A percentile compares a stretch with the other conserved stretches of the same genome.
phyloP scores from a whole-genome alignment of 139 green algal genomes.

The Coelastrella sp. region DNA sequence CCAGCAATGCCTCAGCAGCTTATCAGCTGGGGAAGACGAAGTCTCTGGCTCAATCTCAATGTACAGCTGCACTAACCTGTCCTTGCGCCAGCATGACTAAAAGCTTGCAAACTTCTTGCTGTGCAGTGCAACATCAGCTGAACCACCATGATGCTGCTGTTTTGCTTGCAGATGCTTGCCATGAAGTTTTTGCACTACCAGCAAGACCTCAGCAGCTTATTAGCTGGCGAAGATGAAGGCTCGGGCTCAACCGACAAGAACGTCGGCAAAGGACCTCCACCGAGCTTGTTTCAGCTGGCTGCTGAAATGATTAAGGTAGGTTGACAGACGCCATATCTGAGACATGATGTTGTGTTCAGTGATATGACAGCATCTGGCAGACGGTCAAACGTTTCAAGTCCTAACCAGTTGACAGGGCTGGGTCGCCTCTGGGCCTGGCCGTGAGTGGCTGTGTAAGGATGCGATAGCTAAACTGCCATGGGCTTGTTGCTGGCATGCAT shows the following conservation, averaged over 20 bases:
- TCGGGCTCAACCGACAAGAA: not conserved
- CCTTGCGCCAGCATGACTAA: too few species aligned
- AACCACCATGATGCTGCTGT: not conserved
- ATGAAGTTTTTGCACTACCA: conserved; percentile 80
- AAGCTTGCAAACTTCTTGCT: too few species aligned
- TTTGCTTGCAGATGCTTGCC: conserved; percentile 63
- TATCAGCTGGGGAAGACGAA: not conserved
- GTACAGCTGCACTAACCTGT: too few species aligned
- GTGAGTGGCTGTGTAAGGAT: too few species aligned
- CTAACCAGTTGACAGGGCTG: too few species aligned
- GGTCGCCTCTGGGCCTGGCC: too few species aligned
- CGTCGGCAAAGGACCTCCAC: not conserved
- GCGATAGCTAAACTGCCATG: not conserved
- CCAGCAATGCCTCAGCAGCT: conserved; percentile 43
- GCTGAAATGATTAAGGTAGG: conserved; percentile 35
- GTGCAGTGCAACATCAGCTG: too few species aligned
- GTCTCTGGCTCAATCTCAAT: too few species aligned
- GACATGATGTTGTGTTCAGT: too few species aligned
- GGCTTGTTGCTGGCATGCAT: not conserved
- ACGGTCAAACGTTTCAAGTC: too few species aligned
- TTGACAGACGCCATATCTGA: not conserved
- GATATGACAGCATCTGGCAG: too few species aligned
- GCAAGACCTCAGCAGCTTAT: conserved; percentile 12
- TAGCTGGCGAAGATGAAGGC: conserved; percentile 8
- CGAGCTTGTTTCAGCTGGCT: conserved; percentile 12